Evolutionary conservation across 352 stramenopile species (phyloP), one percentile per base, ranked within the genome.

Genomic region (Globisporangium canariense): DNA sequence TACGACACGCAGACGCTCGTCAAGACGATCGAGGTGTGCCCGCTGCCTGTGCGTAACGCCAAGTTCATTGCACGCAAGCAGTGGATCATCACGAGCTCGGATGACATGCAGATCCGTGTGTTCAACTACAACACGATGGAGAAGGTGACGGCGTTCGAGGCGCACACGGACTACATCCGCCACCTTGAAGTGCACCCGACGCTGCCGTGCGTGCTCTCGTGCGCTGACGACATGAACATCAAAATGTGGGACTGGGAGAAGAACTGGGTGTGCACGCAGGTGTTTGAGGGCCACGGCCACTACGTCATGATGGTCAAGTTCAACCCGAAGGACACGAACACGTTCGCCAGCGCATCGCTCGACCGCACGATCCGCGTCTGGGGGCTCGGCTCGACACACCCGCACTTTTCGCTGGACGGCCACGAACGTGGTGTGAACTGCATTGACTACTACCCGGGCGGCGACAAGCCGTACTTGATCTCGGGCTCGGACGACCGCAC

Each of bases 41-140:
- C 97, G 38, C 78, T 99, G 10, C 98, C 98, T 2, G 94, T 99
- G 16, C 92, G 98, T 36, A 90, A 90, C 55, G 85, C 82, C 75
- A 90, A 90, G 73, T 99, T 99, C 73, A 90, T 99, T 60, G 90
- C 92, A 38, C 90, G 96, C 22, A 99, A 99, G 75, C 95, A 98
- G 77, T 99, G 96, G 96, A 96, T 99, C 77, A 71, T 99, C 16
- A 89, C 94, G 38, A 93, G 83, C 41, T 96, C 81, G 38, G 97
- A 99, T 76, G 97, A 99, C 73, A 98, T 99, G 94, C 82, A 97
- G 66, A 71, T 99, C 54, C 89, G 98, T 49, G 90, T 99, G 22
- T 99, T 98, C 83, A 99, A 99, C 80, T 99, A 99, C 88, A 99
- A 99, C 74, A 99, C 98, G 40, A 98, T 98, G 88, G 97, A 99